These are phyloP conservation scores for Cladosporium sp. DNA, from an alignment of 2,329 filamentous ascomycete species.

Conservation along the genomic window DNA sequence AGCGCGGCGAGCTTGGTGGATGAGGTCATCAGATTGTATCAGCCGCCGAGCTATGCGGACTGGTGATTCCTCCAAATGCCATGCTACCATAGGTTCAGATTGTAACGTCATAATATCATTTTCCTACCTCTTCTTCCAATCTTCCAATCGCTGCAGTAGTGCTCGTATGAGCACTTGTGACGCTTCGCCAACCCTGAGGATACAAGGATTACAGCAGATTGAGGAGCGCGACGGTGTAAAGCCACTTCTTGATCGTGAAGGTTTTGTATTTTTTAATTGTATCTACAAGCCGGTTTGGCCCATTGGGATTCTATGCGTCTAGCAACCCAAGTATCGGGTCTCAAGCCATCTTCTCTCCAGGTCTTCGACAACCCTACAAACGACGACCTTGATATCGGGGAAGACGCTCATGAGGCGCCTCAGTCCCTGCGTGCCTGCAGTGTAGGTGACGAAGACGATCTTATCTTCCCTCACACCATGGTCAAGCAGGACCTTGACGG, in stretches of 20 bases:
- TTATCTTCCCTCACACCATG: conserved; percentile 78
- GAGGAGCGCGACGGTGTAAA: no score
- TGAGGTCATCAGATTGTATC: conserved; percentile 47
- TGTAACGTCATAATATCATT: neutral
- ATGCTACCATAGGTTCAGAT: conserved; percentile 2
- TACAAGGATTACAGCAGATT: no score
- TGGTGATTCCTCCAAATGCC: neutral
- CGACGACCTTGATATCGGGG: conserved; percentile 77
- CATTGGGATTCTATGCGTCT: neutral
- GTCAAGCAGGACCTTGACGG: conserved; percentile 89
- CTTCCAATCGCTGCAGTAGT: neutral
- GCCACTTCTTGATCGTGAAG: no score
- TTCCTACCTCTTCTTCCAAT: neutral
- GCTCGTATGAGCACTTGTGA: neutral
- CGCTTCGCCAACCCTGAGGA: neutral
- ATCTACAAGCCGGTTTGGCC: neutral
- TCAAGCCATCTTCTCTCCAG: conserved; percentile 87
- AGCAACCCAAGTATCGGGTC: conserved; percentile 84
- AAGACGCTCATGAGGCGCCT: conserved; percentile 84
- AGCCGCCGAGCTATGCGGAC: conserved; percentile 8
- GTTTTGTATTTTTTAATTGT: neutral
- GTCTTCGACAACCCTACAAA: conserved; percentile 74
- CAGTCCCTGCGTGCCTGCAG: conserved; percentile 75
- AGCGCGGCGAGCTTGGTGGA: conserved; percentile 66
- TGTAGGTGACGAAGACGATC: conserved; percentile 90